Evolutionary conservation across 164 flowering plant species (phyloP), one percentile per base, ranked within the genome.

Genomic region (Magnolia officinalis): DNA sequence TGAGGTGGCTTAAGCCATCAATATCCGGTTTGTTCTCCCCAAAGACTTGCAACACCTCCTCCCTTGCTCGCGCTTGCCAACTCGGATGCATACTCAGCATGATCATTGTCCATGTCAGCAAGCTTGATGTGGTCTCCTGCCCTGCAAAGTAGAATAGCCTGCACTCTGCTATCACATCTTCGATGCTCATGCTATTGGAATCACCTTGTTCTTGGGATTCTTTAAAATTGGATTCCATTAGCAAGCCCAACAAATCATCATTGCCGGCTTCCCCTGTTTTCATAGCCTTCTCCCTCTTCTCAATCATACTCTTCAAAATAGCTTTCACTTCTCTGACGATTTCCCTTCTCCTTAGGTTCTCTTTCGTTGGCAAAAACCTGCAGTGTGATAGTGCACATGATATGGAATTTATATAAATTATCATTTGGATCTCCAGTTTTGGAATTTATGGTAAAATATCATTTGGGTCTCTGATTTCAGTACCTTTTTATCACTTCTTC

Each of bases 281-380:
- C 70, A 71, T 77, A 10, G 81, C 84, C 52, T 72, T 80, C 63
- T 79, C 78, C 71, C 85, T 87, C 72, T 83, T 86, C 8, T 79
- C 63, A 21, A 87, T 84, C 18, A 89, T 84, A 0, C 61, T 74
- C 31, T 20, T 78, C 2, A 88, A 63, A 13, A 73, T 63, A 8
- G 49, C 51, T 72, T 64, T 49, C 18, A 85, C 74, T 74, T 87
- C 80, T 55, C 65, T 80, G 71, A 75, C 49, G 37, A 84, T 74
- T 72, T 61, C 74, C 63, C 82, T 89, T 77, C 85, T 76, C 78
- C 81, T 88, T 52, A 50, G 79, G 78, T 89, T 89, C 50, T 2
- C 75, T 70, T 82, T 83, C 0, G 92, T 88, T 49, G 92, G 91
- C 21, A 88, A n/a, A 78, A 77, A 84, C 79, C 92, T 88, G 70